Evolutionary conservation across 202 grass and related monocot species (phyloP).

Genomic region (Musa balbisiana): DNA sequence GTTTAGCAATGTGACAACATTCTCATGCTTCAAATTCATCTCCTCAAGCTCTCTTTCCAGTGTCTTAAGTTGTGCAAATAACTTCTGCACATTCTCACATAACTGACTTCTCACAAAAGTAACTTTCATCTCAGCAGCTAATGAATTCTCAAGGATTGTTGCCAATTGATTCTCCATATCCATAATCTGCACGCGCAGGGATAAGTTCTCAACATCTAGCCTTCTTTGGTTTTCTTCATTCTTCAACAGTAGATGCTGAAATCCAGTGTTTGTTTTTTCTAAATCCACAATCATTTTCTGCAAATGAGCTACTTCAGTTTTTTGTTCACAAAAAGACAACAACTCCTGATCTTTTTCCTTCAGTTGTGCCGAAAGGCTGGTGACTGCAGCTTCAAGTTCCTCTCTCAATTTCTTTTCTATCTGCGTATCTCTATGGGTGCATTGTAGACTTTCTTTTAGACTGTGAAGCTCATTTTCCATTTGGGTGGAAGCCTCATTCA

Average conservation of each 20-base stretch:
- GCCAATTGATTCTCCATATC: slow-evolving; percentile 50
- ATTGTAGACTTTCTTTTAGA: slow-evolving; percentile 49
- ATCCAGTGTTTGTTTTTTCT: slow-evolving; percentile 56
- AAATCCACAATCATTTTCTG: slow-evolving; percentile 40
- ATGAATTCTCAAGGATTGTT: slow-evolving; percentile 42
- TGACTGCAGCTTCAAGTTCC: slow-evolving; percentile 56
- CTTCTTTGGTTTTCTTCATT: slow-evolving; percentile 60
- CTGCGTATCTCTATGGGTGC: slow-evolving; percentile 35
- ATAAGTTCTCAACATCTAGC: slow-evolving; percentile 29
- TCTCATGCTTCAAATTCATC: slow-evolving; percentile 34
- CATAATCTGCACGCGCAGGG: slow-evolving; percentile 35
- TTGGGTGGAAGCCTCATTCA: slow-evolving; percentile 37
- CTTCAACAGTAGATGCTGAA: slow-evolving; percentile 49
- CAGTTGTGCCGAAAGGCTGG: slow-evolving; percentile 59
- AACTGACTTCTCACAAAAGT: slow-evolving; percentile 53
- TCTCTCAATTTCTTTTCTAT: slow-evolving; percentile 48
- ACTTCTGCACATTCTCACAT: slow-evolving; percentile 27
- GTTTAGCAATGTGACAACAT: slow-evolving; percentile 29
- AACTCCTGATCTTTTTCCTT: slow-evolving; percentile 54
- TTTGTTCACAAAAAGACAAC: slow-evolving; percentile 60
- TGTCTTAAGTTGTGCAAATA: slow-evolving; percentile 34
- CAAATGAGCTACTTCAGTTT: slow-evolving; percentile 47
- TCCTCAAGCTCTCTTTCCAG: slow-evolving; percentile 49
- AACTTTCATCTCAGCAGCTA: slow-evolving; percentile 62
- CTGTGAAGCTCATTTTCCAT: slow-evolving; percentile 66